Conservation (phyloP, 768 basidiomycete species). For the Harrya chromipes region DNA sequence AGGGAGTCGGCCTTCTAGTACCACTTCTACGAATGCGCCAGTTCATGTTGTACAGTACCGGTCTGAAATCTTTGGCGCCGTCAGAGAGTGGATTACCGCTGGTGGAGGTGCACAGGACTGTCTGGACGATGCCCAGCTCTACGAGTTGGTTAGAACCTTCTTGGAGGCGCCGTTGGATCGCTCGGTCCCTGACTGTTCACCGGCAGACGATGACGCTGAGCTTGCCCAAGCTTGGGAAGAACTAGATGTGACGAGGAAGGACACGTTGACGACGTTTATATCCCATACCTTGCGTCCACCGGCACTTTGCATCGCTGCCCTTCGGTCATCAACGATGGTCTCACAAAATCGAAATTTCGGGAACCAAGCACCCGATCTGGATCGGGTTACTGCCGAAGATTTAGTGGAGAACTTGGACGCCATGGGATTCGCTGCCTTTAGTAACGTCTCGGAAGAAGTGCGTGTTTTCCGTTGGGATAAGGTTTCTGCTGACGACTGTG, state of each 20-base stretch:
- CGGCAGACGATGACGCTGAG: conserved; percentile 37
- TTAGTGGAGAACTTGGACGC: conserved; percentile 77
- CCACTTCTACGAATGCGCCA: conserved; percentile 40
- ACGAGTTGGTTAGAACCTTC: conserved; percentile 56
- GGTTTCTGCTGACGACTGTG: conserved; percentile 5
- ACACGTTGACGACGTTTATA: conserved; percentile 45
- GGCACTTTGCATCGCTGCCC: conserved; percentile 25
- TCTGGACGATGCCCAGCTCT: conserved; percentile 67
- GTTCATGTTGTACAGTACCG: conserved; percentile 49
- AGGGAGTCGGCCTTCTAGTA: conserved; percentile 42
- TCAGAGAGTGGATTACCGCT: conserved; percentile 67
- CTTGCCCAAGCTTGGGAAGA: conserved; percentile 47
- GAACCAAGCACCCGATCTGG: conserved; percentile 57
- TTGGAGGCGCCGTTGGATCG: conserved; percentile 55
- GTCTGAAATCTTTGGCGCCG: conserved; percentile 59
- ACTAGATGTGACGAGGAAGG: conserved; percentile 41
- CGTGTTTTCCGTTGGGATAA: conserved; percentile 8
- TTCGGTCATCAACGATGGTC: conserved; percentile 14
- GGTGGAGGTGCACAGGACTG: conserved; percentile 81
- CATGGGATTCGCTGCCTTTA: conserved; percentile 71
- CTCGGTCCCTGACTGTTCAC: conserved; percentile 37
- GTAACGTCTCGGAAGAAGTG: conserved; percentile 78
- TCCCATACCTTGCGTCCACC: conserved; percentile 63
- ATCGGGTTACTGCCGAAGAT: conserved; percentile 60
- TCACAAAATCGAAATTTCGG: conserved; percentile 27